Evolutionary conservation across 2,329 filamentous ascomycete genomes (phyloP), one percentile per base, ranked within the genome.

Genomic region (Aphanoascus verrucosus): DNA sequence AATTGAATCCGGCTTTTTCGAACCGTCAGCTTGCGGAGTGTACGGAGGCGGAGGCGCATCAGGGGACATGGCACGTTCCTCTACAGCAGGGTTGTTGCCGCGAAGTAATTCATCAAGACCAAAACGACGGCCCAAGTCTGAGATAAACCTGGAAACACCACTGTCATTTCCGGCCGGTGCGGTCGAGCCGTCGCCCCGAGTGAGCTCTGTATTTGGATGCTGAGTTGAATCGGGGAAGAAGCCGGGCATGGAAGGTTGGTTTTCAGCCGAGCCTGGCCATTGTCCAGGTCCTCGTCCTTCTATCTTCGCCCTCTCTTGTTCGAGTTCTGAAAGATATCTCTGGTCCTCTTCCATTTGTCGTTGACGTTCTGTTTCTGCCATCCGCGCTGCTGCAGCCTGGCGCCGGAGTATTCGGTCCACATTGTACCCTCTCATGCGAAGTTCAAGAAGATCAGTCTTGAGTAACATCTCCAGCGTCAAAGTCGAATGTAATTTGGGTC

Each of bases 401-500:
- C 85, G 85, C 37, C 88, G 82, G 19, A 98, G 76, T 57, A 98
- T 97, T 48, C 93, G 85, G 64, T 96, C 88, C 38, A 98, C 93
- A 60, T 98, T 97, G 74, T 96, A 97, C 1, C 93, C 93, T 58
- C 93, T 88, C 56, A 83, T 82, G 62, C 88, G 84, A 40, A 98
- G 73, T 49, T 90, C 84, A 45, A 86, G 79, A 20, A 98, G 76
- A 61, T 91, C 88, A 7, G 93, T 83, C 55, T 86, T 91, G 37
- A 98, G 73, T 58, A 98, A 85, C 51, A 88, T 90, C 69, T 97
- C 93, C 53, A 98, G 82, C 52, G 93, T 91, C 53, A 96, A 79
- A 52, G 88, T 88, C 1, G 91, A 89, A 64, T 94, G 86, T 62
- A 94, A 86, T 59, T 87, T 91, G 6, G 91, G 89, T 19, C 88